Conservation (phyloP, 2,329 filamentous ascomycete species). For the Aspergillus sp. region DNA sequence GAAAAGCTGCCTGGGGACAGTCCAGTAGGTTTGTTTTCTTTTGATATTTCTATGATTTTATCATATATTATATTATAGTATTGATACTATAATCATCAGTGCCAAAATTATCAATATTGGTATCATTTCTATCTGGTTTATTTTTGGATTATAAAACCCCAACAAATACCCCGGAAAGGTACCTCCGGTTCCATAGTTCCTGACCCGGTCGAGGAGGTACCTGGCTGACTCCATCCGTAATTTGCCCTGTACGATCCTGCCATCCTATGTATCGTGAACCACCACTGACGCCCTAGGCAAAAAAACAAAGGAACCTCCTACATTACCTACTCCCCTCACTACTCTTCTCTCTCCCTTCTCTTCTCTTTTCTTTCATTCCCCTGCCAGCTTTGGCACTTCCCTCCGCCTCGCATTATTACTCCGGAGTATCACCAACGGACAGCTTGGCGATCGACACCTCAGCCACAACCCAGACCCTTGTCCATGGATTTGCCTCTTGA, state of each 20-base stretch:
- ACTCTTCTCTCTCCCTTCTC: background rate
- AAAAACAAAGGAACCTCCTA: background rate
- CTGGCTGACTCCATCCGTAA: background rate
- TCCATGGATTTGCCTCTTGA: slow-evolving; percentile 22
- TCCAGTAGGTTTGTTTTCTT: too few relatives aligned
- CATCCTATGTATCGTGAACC: slow-evolving; percentile 3
- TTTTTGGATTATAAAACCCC: too few relatives aligned
- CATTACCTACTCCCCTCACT: background rate
- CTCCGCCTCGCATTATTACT: slow-evolving; percentile 3
- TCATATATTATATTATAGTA: too few relatives aligned
- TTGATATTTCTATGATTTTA: too few relatives aligned
- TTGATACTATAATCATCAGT: too few relatives aligned
- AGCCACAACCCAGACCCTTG: slow-evolving; percentile 15
- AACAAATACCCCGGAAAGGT: background rate
- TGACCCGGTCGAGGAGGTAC: background rate
- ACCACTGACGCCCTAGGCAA: background rate
- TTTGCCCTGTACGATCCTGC: background rate
- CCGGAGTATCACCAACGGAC: slow-evolving; percentile 5
- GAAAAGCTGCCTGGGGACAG: too few relatives aligned
- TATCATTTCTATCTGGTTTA: too few relatives aligned
- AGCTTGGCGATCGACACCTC: slow-evolving; percentile 7
- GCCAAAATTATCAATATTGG: too few relatives aligned
- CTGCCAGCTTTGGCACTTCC: background rate
- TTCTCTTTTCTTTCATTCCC: background rate
- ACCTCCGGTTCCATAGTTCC: background rate